Evolutionary conservation across 495 filamentous ascomycete genomes (phyloP).

Genomic region (Durotheca rogersii): DNA sequence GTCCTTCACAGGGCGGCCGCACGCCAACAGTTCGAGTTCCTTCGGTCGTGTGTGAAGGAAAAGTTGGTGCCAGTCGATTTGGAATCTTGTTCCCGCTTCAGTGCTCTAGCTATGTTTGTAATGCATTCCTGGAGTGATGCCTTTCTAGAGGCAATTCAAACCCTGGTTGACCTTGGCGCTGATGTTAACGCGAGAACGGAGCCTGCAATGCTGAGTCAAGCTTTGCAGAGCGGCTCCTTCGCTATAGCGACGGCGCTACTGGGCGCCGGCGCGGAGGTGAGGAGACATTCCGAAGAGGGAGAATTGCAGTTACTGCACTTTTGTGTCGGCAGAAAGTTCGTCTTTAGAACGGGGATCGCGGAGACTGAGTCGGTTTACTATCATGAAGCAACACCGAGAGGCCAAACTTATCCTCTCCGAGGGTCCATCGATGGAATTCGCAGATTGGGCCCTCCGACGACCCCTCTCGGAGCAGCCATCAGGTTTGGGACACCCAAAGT

Average conservation of each 20-base stretch:
- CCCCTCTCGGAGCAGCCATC: not conserved
- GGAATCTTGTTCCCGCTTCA: not conserved
- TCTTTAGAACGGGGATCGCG: no score
- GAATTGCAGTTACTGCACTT: no score
- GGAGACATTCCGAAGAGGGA: no score
- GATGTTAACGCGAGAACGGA: not conserved
- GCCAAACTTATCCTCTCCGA: no score
- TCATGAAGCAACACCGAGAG: no score
- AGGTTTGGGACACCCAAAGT: not conserved
- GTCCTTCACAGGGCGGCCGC: slow-evolving; percentile 1
- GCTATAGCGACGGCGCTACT: slow-evolving; percentile 2
- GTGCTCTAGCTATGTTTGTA: no score
- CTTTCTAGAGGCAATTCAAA: not conserved
- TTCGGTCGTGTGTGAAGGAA: not conserved
- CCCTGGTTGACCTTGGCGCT: slow-evolving; percentile 9
- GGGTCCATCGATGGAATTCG: no score
- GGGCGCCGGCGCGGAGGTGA: slow-evolving; percentile 2
- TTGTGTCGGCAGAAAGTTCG: no score
- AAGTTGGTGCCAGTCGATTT: not conserved
- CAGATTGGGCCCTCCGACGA: no score
- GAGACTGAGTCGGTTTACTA: no score
- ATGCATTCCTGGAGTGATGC: no score
- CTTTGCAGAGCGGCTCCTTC: not conserved
- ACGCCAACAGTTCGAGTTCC: no score
- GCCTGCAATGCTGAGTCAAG: not conserved